A percentile compares a stretch with the other conserved stretches of the same genome.
phyloP scores from a whole-genome alignment of 352 stramenopile genomes.

The Phytophthora cajani region DNA sequence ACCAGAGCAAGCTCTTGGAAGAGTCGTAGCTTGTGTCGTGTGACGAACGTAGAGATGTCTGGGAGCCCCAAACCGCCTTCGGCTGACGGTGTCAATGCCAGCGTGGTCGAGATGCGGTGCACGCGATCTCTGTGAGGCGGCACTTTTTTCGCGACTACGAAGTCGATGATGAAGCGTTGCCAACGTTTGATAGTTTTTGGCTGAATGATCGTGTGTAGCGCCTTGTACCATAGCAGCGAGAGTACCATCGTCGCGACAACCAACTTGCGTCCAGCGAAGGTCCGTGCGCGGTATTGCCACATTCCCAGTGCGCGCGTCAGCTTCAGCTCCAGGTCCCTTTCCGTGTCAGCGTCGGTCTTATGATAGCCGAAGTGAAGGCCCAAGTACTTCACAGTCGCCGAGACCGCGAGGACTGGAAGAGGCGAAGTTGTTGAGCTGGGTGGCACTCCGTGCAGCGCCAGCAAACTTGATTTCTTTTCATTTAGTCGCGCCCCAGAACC shows the following conservation, averaged over 20 bases:
- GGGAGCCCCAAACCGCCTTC: too few relatives aligned
- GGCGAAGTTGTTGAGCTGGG: neutral
- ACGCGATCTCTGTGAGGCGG: too few relatives aligned
- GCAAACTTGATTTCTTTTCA: neutral
- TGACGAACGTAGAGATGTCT: too few relatives aligned
- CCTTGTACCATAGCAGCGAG: slow-evolving; percentile 1
- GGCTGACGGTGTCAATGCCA: too few relatives aligned
- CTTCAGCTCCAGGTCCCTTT: neutral
- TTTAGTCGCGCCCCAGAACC: neutral
- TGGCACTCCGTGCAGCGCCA: neutral
- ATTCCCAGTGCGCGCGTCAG: neutral
- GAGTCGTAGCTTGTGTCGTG: too few relatives aligned
- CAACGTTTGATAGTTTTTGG: neutral
- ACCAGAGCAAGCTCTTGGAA: too few relatives aligned
- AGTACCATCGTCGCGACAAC: neutral
- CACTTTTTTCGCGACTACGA: neutral
- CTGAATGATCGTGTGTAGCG: neutral
- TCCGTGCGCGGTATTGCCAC: slow-evolving; percentile 2
- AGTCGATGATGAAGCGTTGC: neutral
- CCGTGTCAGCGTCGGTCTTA: neutral
- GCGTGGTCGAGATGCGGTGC: too few relatives aligned
- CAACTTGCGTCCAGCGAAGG: neutral
- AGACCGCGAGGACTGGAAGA: neutral
- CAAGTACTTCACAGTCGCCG: neutral
- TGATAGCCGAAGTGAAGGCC: slow-evolving; percentile 1